These are phyloP conservation scores for Tylopilus balloui DNA, from an alignment of 768 basidiomycete genomes.

Conservation along the genomic window DNA sequence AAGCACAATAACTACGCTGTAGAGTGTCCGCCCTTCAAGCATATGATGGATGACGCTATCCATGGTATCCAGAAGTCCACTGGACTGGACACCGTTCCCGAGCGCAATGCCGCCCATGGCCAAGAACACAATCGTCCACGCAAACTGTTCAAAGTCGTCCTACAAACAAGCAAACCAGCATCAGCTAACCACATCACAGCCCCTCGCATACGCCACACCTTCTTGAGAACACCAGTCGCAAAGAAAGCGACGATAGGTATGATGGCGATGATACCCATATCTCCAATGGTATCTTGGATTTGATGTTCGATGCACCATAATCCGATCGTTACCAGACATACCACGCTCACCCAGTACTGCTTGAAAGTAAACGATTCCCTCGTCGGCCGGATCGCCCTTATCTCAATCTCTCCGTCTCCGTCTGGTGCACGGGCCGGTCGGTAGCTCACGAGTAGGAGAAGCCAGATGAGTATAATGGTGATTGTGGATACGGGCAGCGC, in stretches of 20 bases:
- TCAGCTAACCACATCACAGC: neutral
- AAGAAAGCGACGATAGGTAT: conserved; percentile 93
- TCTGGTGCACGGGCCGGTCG: conserved; percentile 66
- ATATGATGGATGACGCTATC: conserved; percentile 56
- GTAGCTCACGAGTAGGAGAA: conserved; percentile 80
- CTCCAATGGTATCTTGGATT: conserved; percentile 75
- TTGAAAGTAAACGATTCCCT: conserved; percentile 76
- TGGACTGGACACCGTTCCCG: conserved; percentile 87
- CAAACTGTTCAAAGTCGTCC: conserved; percentile 94
- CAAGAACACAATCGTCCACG: conserved; percentile 92
- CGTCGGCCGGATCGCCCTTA: conserved; percentile 79
- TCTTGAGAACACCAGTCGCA: conserved; percentile 87
- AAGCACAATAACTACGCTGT: conserved; percentile 67
- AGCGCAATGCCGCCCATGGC: conserved; percentile 98
- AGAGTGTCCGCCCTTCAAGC: conserved; percentile 59
- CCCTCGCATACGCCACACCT: conserved; percentile 46
- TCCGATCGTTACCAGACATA: conserved; percentile 79
- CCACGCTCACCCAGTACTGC: conserved; percentile 86
- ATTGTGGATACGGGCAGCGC: conserved; percentile 85
- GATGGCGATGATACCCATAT: conserved; percentile 97
- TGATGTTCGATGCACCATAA: conserved; percentile 87
- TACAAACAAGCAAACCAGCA: conserved; percentile 26
- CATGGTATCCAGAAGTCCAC: conserved; percentile 80
- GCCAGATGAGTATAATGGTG: conserved; percentile 90
- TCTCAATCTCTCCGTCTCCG: conserved; percentile 73